phyloP scores from a whole-genome alignment of 2,329 filamentous ascomycete genomes.

The Elsinoe fawcettii region DNA sequence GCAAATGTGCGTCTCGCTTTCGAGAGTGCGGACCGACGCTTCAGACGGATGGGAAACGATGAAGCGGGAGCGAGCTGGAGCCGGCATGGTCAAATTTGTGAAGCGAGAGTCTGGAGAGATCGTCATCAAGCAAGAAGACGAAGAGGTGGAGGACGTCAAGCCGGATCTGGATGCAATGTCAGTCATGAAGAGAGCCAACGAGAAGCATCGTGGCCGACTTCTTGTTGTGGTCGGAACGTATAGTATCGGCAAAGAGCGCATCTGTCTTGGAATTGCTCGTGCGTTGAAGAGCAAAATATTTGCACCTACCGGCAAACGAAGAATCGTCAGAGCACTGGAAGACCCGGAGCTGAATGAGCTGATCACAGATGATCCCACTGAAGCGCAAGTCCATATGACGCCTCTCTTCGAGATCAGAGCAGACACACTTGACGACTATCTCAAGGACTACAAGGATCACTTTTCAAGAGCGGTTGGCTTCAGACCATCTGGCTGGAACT shows the following conservation, averaged over 20 bases:
- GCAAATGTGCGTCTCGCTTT: conserved; percentile 73
- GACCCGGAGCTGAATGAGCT: conserved; percentile 71
- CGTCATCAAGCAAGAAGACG: conserved; percentile 34
- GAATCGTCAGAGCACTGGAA: conserved; percentile 75
- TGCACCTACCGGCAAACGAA: conserved; percentile 72
- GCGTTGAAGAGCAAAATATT: conserved; percentile 85
- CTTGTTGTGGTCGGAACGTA: conserved; percentile 94
- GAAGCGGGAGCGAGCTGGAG: conserved; percentile 47
- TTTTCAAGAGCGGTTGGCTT: conserved; percentile 87
- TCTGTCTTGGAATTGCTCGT: conserved; percentile 84
- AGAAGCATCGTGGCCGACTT: conserved; percentile 54
- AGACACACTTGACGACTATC: conserved; percentile 84
- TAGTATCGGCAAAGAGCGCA: conserved; percentile 94
- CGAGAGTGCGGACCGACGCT: conserved; percentile 55
- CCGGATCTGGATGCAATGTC: conserved; percentile 19
- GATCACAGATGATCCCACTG: conserved; percentile 70
- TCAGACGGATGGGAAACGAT: conserved; percentile 49
- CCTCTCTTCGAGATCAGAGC: conserved; percentile 88
- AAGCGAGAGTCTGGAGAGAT: conserved; percentile 36
- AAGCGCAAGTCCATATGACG: conserved; percentile 97
- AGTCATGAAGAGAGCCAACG: conserved; percentile 27
- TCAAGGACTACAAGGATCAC: conserved; percentile 68
- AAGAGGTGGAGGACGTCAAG: conserved; percentile 31
- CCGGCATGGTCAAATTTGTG: conserved; percentile 58
- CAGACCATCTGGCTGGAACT: conserved; percentile 90